phyloP scores from a whole-genome alignment of 2,329 filamentous ascomycete species.

The Biscogniauxia mediterranea region DNA sequence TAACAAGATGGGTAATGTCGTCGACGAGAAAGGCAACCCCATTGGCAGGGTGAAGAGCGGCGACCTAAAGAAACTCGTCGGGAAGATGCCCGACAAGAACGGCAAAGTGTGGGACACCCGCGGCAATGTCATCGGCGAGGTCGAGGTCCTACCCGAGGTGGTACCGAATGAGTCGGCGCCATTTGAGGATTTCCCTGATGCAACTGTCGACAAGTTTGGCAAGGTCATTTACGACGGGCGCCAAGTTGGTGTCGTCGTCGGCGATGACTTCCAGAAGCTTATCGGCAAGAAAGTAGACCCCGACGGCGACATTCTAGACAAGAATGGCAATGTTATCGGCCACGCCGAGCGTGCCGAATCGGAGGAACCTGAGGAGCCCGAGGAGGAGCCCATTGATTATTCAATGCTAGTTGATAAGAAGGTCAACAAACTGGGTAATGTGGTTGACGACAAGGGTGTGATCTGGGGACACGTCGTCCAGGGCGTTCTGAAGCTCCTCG shows the following conservation, averaged over 20 bases:
- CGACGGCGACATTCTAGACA: conserved; percentile 38
- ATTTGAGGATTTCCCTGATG: conserved; percentile 37
- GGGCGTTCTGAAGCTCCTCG: conserved; percentile 61
- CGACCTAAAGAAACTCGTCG: conserved; percentile 40
- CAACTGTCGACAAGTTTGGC: conserved; percentile 36
- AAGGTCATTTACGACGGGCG: conserved; percentile 38
- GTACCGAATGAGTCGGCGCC: conserved; percentile 34
- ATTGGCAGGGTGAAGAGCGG: conserved; percentile 43
- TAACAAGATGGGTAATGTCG: conserved; percentile 44
- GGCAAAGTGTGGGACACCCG: conserved; percentile 40
- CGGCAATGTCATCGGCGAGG: conserved; percentile 35
- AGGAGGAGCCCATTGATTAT: conserved; percentile 42
- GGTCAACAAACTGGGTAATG: conserved; percentile 59
- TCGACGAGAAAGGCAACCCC: conserved; percentile 43
- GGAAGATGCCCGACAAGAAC: conserved; percentile 42
- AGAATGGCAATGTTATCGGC: conserved; percentile 35
- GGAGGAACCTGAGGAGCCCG: conserved; percentile 33
- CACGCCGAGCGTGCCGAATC: conserved; percentile 35
- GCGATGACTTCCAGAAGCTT: conserved; percentile 36
- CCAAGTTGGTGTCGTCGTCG: conserved; percentile 37
- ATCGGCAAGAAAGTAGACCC: conserved; percentile 37
- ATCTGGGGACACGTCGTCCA: conserved; percentile 61
- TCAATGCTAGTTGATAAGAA: conserved; percentile 51
- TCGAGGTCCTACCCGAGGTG: conserved; percentile 40
- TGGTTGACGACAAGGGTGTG: conserved; percentile 52